Evolutionary conservation across 2,329 filamentous ascomycete genomes (phyloP), one percentile per base, ranked within the genome.

Genomic region (Neopestalotiopsis clavispora): DNA sequence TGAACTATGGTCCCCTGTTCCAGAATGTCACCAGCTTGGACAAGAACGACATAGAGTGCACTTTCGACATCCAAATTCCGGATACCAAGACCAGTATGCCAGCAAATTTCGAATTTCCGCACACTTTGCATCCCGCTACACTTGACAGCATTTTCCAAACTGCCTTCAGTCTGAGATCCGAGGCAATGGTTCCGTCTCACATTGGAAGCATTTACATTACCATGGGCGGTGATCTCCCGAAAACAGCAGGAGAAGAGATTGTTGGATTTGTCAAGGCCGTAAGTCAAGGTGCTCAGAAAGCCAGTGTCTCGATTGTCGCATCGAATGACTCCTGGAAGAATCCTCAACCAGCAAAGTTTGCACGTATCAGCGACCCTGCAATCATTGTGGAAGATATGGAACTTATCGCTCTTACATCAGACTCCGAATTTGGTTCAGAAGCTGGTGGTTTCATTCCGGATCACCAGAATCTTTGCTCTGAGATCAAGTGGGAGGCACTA

Each of bases 71-170:
- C 4, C 74, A 75, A 7, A 78, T 87, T 4, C 84, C 85, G 0
- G 82, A 88, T 71, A 89, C 86, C 1, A 83, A 78, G 71, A 78
- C 82, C 2, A 81, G 79, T 59, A 89, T 89, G 87, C 87, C 87
- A 0, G 79, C 79, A 52, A 76, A 81, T 14, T 88, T 84, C 66
- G 87, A 89, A 73, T 88, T 83, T 69, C 79, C 83, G 3, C 85
- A 89, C 71, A 68, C 88, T 4, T 82, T 90, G n/a, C 88, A 90
- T 70, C 88, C 88, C 0, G 83, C 85, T 4, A 88, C 87, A 0
- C 78, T 90, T 13, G 88, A 90, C 71, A 78, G 84, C 2, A 84
- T 89, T 75, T 83, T 90, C 30, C 88, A 90, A 67, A 82, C 82
- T 0, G 78, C 86, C 0, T 84, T 89, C 65, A 80, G 81, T 5